phyloP scores from a whole-genome alignment of 2,329 filamentous ascomycete genomes.

The Colletotrichum sp. region DNA sequence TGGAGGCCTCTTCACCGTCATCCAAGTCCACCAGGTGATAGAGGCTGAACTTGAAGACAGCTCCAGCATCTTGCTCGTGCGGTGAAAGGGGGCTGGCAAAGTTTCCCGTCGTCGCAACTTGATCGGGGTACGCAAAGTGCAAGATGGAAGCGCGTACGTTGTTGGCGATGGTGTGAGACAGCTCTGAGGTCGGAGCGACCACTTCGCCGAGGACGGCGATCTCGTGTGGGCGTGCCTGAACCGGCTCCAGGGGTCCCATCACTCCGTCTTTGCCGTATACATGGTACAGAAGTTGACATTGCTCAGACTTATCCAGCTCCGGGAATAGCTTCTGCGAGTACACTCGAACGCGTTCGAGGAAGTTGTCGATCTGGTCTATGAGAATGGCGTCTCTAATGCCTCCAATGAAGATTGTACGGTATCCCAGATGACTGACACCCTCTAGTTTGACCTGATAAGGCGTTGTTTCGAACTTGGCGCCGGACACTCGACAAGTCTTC shows the following conservation, averaged over 20 bases:
- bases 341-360: conserved; percentile 32
- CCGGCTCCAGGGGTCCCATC: conserved; percentile 27
- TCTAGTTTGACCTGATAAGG: conserved; percentile 56
- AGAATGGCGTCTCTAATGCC: conserved; percentile 51
- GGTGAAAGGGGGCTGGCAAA: conserved; percentile 36
- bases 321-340: conserved; percentile 23
- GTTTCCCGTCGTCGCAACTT: conserved; percentile 57
- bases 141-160: conserved; percentile 34
- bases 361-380: conserved; percentile 42
- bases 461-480: conserved; percentile 36
- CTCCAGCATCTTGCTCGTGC: conserved; percentile 31
- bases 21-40: conserved; percentile 54
- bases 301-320: conserved; percentile 24
- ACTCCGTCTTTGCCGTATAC: conserved; percentile 45
- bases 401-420: conserved; percentile 51
- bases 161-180: conserved; percentile 41
- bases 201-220: conserved; percentile 53
- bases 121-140: conserved; percentile 53
- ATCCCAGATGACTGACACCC: conserved; percentile 46
- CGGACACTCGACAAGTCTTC: conserved; percentile 42
- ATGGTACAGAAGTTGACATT: conserved; percentile 48
- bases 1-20: conserved; percentile 26
- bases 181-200: conserved; percentile 46
- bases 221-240: conserved; percentile 35
- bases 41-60: conserved; percentile 49